Percentiles rank a stretch among this genome's conserved stretches.
These are phyloP conservation scores for Leccinum incarnatum DNA, from an alignment of 768 basidiomycete species.

Conservation along the genomic window DNA sequence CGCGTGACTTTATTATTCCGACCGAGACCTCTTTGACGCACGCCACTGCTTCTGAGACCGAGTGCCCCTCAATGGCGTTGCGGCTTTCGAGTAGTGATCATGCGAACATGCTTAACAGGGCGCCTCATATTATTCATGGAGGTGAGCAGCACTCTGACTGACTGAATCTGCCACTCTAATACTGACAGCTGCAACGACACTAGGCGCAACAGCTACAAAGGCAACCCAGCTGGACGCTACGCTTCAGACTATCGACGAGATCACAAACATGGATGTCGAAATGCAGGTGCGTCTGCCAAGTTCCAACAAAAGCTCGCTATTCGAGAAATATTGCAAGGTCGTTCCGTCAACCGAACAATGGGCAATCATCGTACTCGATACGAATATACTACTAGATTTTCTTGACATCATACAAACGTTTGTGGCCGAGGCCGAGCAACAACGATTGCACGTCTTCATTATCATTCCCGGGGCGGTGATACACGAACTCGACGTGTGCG, in stretches of 20 bases:
- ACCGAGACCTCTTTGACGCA: background rate
- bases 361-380: slow-evolving; percentile 66
- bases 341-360: slow-evolving; percentile 38
- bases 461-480: slow-evolving; percentile 76
- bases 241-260: slow-evolving; percentile 49
- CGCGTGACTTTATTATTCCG: background rate
- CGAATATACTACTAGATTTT: slow-evolving; percentile 71
- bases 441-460: slow-evolving; percentile 50
- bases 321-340: slow-evolving; percentile 29
- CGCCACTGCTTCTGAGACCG: background rate
- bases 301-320: background rate
- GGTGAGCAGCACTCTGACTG: slow-evolving; percentile 8
- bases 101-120: background rate
- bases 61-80: background rate
- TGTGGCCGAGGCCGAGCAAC: slow-evolving; percentile 55
- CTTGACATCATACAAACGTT: slow-evolving; percentile 65
- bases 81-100: background rate
- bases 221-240: slow-evolving; percentile 34
- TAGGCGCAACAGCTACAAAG: slow-evolving; percentile 7
- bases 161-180: background rate
- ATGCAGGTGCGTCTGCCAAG: slow-evolving; percentile 55
- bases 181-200: background rate
- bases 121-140: background rate
- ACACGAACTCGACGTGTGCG: slow-evolving; percentile 73
- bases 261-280: slow-evolving; percentile 67